A percentile compares a stretch with the other conserved stretches of the same genome.
Evolutionary conservation across 1,284 basidiomycete species (phyloP).

Genomic region (Cryptococcus sp.): DNA sequence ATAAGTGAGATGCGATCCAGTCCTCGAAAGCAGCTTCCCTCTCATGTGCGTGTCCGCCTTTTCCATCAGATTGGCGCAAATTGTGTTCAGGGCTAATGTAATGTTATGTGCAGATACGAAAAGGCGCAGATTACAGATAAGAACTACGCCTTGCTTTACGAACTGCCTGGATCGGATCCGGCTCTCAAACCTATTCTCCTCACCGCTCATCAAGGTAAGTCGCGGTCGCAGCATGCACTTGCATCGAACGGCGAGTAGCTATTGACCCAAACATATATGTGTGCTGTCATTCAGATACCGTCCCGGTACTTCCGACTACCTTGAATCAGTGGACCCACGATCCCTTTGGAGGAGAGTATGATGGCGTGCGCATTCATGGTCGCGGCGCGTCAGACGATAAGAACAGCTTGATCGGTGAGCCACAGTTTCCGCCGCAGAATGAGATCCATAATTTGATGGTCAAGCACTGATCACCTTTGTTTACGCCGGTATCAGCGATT

Average conservation of each 20-base stretch:
- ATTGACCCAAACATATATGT: no score
- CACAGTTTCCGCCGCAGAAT: neutral
- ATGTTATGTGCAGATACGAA: conserved; percentile 52
- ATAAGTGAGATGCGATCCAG: conserved; percentile 6
- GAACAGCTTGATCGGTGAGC: conserved; percentile 57
- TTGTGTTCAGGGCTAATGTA: neutral
- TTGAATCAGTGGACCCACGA: conserved; percentile 61
- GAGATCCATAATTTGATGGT: neutral
- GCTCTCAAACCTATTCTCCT: conserved; percentile 66
- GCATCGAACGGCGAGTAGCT: no score
- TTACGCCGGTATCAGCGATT: conserved; percentile 51
- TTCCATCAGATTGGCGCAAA: neutral
- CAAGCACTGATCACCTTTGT: neutral
- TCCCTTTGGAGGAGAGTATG: conserved; percentile 64
- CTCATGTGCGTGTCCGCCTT: conserved; percentile 31
- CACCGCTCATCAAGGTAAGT: conserved; percentile 64
- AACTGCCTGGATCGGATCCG: conserved; percentile 62
- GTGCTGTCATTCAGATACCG: no score
- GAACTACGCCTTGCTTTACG: conserved; percentile 65
- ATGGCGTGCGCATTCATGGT: conserved; percentile 63
- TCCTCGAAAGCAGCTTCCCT: conserved; percentile 49
- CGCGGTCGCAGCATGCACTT: no score
- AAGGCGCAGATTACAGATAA: conserved; percentile 56
- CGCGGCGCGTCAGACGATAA: conserved; percentile 65
- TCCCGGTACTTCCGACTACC: conserved; percentile 61